Evolutionary conservation across 2,329 filamentous ascomycete genomes (phyloP), one percentile per base, ranked within the genome.

Genomic region (Periglandula ipomoeae): DNA sequence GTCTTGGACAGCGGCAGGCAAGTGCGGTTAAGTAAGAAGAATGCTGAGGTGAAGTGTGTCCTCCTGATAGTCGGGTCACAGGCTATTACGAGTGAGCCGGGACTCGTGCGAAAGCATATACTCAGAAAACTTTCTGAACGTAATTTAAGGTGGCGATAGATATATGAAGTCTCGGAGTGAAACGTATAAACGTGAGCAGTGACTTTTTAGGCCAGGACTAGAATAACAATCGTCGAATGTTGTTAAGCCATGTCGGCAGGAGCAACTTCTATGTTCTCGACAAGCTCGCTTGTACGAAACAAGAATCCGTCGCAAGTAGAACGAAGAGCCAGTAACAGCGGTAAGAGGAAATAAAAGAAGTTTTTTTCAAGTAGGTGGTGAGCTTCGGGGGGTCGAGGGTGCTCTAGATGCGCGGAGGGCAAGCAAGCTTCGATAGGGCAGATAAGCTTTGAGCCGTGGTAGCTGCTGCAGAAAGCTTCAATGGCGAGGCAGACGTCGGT

Each of bases 241-340:
- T 15, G 45, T 27, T 41, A 46, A 49, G 48, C 37, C 48, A 49
- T 46, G 35, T 46, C 43, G 39, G 17, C 17, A 43, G 11, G 30
- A 19, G 15, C 11, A 34, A 37, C 3, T 37, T 13, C 23, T 23
- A 17, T 19, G 19, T 19, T 23, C 17, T 32, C 19, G 44, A 24
- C 24, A 22, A 6, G 9, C 34, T 23, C 15, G 37, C n/a, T 10
- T 20, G 44, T 32, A 47, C 24, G 19, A 39, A 32, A 37, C 23
- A 23, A 37, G 37, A 20, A 5, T 15, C 23, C 20, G 32, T 10
- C 23, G 10, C 23, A 27, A 32, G 26, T 13, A 32, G 20, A 11
- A 9, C 9, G 30, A n/a, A 35, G 15, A n/a, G n/a, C n/a, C n/a
- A 15, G 20, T 3, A 24, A 23, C 11, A 32, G 13, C 45, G 15